Conservation (phyloP, 257 asterid species). For the Mentha longifolia region DNA sequence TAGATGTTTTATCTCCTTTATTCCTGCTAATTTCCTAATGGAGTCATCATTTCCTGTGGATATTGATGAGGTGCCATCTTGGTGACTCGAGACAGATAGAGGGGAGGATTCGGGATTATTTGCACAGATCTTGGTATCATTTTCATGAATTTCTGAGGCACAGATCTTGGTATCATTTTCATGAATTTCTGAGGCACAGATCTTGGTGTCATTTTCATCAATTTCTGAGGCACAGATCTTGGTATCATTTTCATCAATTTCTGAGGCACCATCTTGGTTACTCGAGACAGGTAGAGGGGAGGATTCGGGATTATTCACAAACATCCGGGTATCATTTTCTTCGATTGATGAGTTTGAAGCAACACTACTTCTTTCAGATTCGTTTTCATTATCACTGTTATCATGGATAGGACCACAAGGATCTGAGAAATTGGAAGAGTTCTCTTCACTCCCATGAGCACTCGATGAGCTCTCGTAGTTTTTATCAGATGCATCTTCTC, state of each 20-base stretch:
- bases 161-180: not conserved
- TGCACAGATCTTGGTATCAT: constrained; percentile 19
- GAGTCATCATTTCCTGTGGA: constrained; percentile 43
- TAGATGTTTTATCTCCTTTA: constrained; percentile 40
- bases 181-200: constrained; percentile 22
- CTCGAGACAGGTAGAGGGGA: constrained; percentile 26
- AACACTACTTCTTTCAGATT: constrained; percentile 41
- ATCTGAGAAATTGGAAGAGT: constrained; percentile 56
- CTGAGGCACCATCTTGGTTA: constrained; percentile 27
- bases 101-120: constrained; percentile 31
- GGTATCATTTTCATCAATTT: constrained; percentile 4
- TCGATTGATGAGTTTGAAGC: constrained; percentile 42
- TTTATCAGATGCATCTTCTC: constrained; percentile 36
- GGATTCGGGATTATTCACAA: constrained; percentile 26
- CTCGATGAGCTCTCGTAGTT: constrained; percentile 36
- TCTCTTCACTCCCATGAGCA: constrained; percentile 54
- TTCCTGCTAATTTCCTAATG: constrained; percentile 26
- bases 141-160: constrained; percentile 33
- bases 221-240: constrained; percentile 26
- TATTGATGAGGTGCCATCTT: constrained; percentile 28
- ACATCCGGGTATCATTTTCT: constrained; percentile 29
- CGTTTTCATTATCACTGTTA: constrained; percentile 43
- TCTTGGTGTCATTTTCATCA: constrained; percentile 28
- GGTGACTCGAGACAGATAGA: constrained; percentile 27
- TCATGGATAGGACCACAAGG: constrained; percentile 50